These are phyloP conservation scores for Phytophthora litchii DNA, from an alignment of 352 stramenopile species.

Conservation along the genomic window DNA sequence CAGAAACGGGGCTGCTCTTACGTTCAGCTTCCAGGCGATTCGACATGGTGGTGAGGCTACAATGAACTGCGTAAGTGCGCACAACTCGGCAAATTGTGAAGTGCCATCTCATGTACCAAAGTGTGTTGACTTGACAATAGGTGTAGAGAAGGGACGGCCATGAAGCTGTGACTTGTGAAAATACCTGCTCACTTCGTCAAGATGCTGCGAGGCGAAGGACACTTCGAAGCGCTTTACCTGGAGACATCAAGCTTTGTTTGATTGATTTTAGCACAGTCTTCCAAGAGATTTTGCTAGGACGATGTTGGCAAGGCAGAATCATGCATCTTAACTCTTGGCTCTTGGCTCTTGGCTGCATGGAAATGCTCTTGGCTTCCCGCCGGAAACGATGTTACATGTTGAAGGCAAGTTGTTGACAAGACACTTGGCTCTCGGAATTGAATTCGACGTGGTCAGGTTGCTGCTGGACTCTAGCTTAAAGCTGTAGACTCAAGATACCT, in stretches of 20 bases:
- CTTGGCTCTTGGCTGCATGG: slow-evolving; percentile 19
- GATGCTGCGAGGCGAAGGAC: too few relatives aligned
- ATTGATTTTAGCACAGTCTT: neutral
- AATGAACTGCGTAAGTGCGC: neutral
- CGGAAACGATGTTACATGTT: slow-evolving; percentile 30
- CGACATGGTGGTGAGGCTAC: slow-evolving; percentile 10
- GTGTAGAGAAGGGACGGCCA: slow-evolving; percentile 5
- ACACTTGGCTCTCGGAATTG: slow-evolving; percentile 11
- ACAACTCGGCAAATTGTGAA: slow-evolving; percentile 8
- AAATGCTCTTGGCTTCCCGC: slow-evolving; percentile 17
- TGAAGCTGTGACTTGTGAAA: slow-evolving; percentile 13
- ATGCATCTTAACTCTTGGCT: neutral
- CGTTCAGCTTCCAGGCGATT: slow-evolving; percentile 46
- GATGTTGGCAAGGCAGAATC: neutral
- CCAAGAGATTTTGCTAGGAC: neutral
- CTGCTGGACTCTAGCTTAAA: neutral
- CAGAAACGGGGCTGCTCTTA: slow-evolving; percentile 44
- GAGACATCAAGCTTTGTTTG: neutral
- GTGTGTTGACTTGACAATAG: slow-evolving; percentile 38
- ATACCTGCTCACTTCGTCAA: neutral
- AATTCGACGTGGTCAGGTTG: neutral
- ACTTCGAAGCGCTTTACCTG: too few relatives aligned
- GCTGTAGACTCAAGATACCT: too few relatives aligned
- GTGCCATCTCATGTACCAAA: slow-evolving; percentile 21
- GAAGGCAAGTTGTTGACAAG: slow-evolving; percentile 35